Base-by-base conservation (phyloP, 1,284 basidiomycete genomes). In the Afroboletus lepidellus region DNA sequence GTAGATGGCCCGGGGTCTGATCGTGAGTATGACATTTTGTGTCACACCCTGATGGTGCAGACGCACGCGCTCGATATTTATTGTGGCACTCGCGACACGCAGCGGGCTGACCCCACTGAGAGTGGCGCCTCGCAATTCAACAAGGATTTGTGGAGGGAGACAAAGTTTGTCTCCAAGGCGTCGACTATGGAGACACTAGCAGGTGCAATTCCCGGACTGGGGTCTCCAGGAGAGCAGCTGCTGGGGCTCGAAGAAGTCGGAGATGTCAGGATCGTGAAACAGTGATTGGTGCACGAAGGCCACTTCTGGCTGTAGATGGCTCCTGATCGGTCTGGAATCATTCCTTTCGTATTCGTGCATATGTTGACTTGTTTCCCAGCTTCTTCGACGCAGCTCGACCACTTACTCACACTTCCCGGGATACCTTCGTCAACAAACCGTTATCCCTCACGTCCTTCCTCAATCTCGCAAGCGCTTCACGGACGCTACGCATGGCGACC, bases 301-400 rank as follows among this genome's bases (percentile, higher is more conserved):
- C 16, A 5, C n/a, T 32, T 54, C 21, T 49, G 45, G 45, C 1
- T 43, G 15, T 43, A 44, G 51, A 54, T 54, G 29, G 20, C 37
- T 5, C 15, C 51, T 13, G 33, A 54, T 23, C 27, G 34, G 53
- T 41, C n/a, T n/a, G n/a, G 23, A 9, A 13, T 1, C 7, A 9
- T 20, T 38, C 15, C 6, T 8, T 13, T 27, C 7, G 13, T 13
- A 12, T 30, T 29, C 15, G 8, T 24, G 12, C 3, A 29, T 33
- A 34, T 43, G 5, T 29, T 33, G 6, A 49, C 25, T 13, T 13
- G 18, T 30, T 42, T 52, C 15, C 43, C 51, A 9, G 33, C 47
- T 39, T 29, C 44, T 3, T 20, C 33, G 16, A 34, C 20, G 18
- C 16, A 20, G 3, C 5, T 9, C 13, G 24, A 39, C 8, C 8